phyloP scores from a whole-genome alignment of 1,284 basidiomycete species.

The Chondrostereum purpureum region DNA sequence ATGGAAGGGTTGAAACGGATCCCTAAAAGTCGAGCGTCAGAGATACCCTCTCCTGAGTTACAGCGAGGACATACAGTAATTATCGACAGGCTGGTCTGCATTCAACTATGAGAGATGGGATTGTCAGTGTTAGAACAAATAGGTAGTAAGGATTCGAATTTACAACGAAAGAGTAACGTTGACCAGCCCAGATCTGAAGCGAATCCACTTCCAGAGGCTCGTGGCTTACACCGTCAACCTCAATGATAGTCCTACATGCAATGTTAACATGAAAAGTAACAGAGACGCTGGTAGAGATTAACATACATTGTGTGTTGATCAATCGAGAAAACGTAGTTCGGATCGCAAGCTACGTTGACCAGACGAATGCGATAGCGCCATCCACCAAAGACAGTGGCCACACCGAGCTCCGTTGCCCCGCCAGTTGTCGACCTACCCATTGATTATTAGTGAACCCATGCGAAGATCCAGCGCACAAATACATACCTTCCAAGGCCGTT shows the following conservation, averaged over 20 bases:
- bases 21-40: constrained; percentile 22
- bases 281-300: too few species aligned
- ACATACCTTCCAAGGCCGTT: constrained; percentile 30
- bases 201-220: constrained; percentile 26
- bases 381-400: too few species aligned
- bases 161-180: constrained; percentile 26
- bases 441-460: not conserved
- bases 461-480: not conserved
- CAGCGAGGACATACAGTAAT: constrained; percentile 11
- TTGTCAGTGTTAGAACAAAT: not conserved
- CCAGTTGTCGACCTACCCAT: too few species aligned
- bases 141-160: constrained; percentile 15
- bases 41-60: constrained; percentile 5
- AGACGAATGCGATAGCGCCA: not conserved
- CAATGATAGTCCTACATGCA: constrained; percentile 27
- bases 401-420: too few species aligned
- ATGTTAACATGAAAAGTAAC: too few species aligned
- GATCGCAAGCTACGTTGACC: not conserved
- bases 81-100: constrained; percentile 9
- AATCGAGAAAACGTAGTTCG: not conserved
- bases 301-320: too few species aligned
- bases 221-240: constrained; percentile 31
- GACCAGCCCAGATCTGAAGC: constrained; percentile 23
- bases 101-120: constrained; percentile 15
- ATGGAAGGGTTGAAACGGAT: too few species aligned